Percentiles rank a stretch among this genome's conserved stretches.
phyloP scores from a whole-genome alignment of 805 yeast genomes.

The Yamadazyma insecticola region DNA sequence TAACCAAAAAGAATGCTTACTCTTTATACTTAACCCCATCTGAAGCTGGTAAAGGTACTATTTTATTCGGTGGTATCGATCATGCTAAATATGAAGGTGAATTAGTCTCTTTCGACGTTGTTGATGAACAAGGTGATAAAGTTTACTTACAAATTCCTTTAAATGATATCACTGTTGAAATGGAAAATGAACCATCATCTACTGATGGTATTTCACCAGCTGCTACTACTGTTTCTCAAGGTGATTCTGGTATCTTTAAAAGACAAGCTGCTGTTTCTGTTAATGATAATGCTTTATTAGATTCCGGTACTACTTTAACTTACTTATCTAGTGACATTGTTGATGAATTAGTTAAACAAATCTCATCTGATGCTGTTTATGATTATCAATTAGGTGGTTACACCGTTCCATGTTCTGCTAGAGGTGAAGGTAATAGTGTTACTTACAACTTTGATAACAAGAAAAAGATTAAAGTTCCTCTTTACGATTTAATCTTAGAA shows the following conservation, averaged over 20 bases:
- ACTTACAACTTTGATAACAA: constrained; percentile 10
- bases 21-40: constrained; percentile 31
- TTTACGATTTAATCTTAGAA: constrained; percentile 11
- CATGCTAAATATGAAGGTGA: constrained; percentile 21
- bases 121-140: constrained; percentile 9
- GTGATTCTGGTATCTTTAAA: constrained; percentile 6
- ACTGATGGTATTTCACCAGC: no score
- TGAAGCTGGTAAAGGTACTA: constrained; percentile 18
- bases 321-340: constrained; percentile 12
- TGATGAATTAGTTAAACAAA: constrained; percentile 1
- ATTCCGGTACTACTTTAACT: constrained; percentile 18
- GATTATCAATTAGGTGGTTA: constrained; percentile 10
- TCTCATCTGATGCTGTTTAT: constrained; percentile 11
- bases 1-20: constrained; percentile 30
- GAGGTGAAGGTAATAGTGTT: constrained; percentile 9
- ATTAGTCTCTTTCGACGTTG: constrained; percentile 20
- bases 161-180: constrained; percentile 11
- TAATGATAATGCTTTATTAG: constrained; percentile 10
- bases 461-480: constrained; percentile 10
- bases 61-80: constrained; percentile 33
- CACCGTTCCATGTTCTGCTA: constrained; percentile 9
- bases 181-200: constrained; percentile 4
- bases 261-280: constrained; percentile 5
- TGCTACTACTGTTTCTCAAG: constrained; percentile 5
- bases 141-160: constrained; percentile 17